phyloP scores from a whole-genome alignment of 164 flowering plant species.

The Aristolochia californica region DNA sequence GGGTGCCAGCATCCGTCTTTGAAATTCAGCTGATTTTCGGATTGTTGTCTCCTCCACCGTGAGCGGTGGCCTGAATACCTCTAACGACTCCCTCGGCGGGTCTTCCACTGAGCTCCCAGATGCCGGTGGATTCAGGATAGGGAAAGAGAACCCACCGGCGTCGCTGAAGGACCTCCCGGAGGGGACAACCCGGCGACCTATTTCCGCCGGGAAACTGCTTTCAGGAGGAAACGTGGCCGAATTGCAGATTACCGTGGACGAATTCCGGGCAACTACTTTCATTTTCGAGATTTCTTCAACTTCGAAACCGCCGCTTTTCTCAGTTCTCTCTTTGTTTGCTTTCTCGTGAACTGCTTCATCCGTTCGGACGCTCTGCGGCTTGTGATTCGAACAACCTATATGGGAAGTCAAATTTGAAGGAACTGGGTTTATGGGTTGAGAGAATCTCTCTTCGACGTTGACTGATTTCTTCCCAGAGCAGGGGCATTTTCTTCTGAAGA shows the following conservation, averaged over 20 bases:
- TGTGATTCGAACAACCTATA: constrained; percentile 4
- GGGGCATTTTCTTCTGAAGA: constrained; percentile 54
- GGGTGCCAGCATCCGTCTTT: constrained; percentile 1
- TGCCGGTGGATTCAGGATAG: constrained; percentile 22
- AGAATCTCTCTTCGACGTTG: constrained; percentile 36
- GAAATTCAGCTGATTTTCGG: constrained; percentile 13
- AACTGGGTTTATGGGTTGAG: constrained; percentile 16
- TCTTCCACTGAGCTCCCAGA: constrained; percentile 11
- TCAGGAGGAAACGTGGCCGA: constrained; percentile 1
- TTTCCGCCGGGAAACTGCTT: constrained; percentile 12
- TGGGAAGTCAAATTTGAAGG: constrained; percentile 1
- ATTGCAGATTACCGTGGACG: constrained; percentile 6
- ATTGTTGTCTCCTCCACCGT: constrained; percentile 1
- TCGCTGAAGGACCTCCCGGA: constrained; percentile 15
- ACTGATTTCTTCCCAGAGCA: constrained; percentile 63
- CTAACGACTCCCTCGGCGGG: constrained; percentile 44
- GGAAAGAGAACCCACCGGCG: constrained; percentile 38
- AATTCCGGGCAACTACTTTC: constrained; percentile 3
- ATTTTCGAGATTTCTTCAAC: constrained; percentile 3
- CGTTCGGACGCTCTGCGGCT: constrained; percentile 3
- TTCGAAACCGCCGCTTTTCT: not conserved
- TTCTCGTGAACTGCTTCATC: not conserved
- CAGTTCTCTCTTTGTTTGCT: constrained; percentile 3
- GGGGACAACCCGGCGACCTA: constrained; percentile 13
- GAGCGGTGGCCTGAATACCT: constrained; percentile 31